Base-by-base conservation (phyloP, 495 filamentous ascomycete genomes). In the Annulohypoxylon stygium region DNA sequence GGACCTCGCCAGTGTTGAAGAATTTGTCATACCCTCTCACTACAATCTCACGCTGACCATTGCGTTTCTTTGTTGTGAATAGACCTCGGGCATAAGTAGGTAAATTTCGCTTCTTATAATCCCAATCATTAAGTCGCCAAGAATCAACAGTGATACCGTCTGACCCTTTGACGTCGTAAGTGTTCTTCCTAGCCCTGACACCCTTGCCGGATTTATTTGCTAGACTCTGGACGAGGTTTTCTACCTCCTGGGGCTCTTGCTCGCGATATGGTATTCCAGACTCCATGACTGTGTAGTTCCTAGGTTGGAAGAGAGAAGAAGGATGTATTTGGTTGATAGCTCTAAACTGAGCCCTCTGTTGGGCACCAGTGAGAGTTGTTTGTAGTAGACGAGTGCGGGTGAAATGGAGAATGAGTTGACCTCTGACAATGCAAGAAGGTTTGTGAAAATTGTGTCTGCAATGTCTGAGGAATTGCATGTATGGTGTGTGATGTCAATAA, bases 1-100 rank as follows among this genome's bases (percentile, higher is more conserved):
- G 77, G 2, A 94, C 90, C 80, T 99, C 96, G 48, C 87, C 87
- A 30, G 92, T 85, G 76, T 99, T 99, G 89, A 98, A 98, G 85
- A 99, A 99, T 82, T 99, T 99, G 84, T 99, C 97, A 81, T 99
- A 99, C 37, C 96, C 96, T 65, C 96, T 88, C 37, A 90, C 88
- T 2, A 86, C 90, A 63, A 99, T 98, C 79, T 97, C 93, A 14
- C 88, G 84, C 2, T 84, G 83, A 4, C 90, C 89, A 20, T 89
- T 83, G 55, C 84, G 81, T 50, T 85, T 88, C 68, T 80, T 85
- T 48, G 89, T 90, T 18, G 95, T 99, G 80, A 99, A 99, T 1
- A 99, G 87, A 20, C 97, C 97, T 18, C 96, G 90, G 16, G 96
- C 93, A 77, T 97, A 97, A 6, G 91, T 97, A 3, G 96, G 96